phyloP scores from a whole-genome alignment of 2,329 filamentous ascomycete genomes.

The Pseudogymnoascus verrucosus region DNA sequence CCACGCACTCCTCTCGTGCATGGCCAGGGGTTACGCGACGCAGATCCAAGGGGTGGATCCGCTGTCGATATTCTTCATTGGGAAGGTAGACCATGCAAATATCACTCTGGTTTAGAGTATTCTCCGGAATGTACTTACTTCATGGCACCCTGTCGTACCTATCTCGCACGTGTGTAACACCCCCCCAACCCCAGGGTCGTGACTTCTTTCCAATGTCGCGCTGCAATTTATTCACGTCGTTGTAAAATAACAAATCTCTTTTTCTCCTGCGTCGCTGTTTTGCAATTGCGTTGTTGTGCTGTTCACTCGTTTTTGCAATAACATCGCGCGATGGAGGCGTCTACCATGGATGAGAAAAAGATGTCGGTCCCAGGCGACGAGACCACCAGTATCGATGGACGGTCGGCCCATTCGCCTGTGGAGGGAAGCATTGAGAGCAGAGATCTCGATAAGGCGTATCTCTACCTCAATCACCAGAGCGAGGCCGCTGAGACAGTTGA shows the following conservation, averaged over 20 bases:
- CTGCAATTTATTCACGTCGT: not conserved
- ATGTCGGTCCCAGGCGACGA: not conserved
- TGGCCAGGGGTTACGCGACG: not conserved
- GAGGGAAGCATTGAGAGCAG: not conserved
- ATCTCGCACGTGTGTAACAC: not conserved
- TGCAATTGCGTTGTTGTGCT: not conserved
- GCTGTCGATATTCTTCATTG: not conserved
- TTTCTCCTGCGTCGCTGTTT: not conserved
- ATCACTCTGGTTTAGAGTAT: not conserved
- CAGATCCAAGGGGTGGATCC: not conserved
- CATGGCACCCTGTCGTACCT: not conserved
- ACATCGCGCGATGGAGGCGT: not conserved
- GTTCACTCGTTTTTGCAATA: not conserved
- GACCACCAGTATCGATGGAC: not conserved
- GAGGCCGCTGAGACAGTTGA: constrained; percentile 29
- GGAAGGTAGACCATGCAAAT: not conserved
- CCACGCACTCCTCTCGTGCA: not conserved
- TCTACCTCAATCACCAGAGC: constrained; percentile 29
- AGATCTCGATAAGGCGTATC: constrained; percentile 38
- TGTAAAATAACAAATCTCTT: not conserved
- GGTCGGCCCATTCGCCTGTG: not conserved
- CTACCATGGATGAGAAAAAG: constrained; percentile 5
- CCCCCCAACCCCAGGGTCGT: not conserved
- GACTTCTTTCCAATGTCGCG: not conserved
- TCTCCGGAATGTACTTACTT: not conserved